phyloP scores from a whole-genome alignment of 2,329 filamentous ascomycete genomes.

The Fusarium sp. region DNA sequence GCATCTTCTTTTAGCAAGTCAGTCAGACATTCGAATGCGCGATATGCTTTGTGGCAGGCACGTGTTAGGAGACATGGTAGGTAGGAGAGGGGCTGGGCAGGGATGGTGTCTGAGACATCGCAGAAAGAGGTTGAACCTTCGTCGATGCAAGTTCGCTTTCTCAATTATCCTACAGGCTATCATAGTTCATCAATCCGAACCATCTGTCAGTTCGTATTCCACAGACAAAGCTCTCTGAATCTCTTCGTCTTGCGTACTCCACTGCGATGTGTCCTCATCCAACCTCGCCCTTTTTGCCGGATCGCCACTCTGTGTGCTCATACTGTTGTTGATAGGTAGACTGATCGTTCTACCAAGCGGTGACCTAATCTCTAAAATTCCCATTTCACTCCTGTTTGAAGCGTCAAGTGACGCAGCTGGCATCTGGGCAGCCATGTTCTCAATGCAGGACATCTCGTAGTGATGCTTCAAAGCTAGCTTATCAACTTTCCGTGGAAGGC shows the following conservation, averaged over 20 bases:
- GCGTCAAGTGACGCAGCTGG: neutral
- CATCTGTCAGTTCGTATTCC: neutral
- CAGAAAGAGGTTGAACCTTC: no score
- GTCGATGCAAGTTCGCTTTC: neutral
- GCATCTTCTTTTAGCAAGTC: no score
- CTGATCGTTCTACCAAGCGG: neutral
- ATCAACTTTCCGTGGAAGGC: constrained; percentile 13
- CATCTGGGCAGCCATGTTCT: constrained; percentile 7
- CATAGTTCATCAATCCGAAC: neutral
- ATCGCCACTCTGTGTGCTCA: neutral
- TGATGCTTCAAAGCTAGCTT: constrained; percentile 30
- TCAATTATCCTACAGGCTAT: neutral
- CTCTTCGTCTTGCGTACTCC: neutral
- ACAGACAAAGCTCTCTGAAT: constrained; percentile 1
- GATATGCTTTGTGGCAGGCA: no score
- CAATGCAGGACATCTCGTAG: constrained; percentile 37
- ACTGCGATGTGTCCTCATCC: neutral
- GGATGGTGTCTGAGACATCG: no score
- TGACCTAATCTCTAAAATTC: neutral
- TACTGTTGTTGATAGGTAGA: neutral
- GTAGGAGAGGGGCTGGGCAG: no score
- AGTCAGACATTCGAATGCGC: no score
- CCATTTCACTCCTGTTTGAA: neutral
- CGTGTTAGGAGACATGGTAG: no score
- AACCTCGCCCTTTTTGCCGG: neutral